Percentiles rank a stretch among this genome's conserved stretches.
These are phyloP conservation scores for Yueomyces sinensis DNA, from an alignment of 805 yeast species.

Conservation along the genomic window DNA sequence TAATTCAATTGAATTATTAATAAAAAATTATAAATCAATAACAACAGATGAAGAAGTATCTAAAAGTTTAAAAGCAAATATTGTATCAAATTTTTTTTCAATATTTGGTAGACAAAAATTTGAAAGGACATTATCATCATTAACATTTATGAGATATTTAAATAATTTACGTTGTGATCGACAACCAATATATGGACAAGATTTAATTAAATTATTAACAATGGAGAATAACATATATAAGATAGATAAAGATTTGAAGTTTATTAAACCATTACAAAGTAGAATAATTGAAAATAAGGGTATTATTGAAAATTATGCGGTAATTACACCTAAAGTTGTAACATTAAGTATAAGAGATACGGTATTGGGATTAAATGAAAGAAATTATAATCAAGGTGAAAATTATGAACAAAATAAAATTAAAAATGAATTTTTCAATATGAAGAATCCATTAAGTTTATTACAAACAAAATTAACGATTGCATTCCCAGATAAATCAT, in stretches of 20 bases:
- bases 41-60: slow-evolving; percentile 3
- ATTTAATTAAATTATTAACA: slow-evolving; percentile 33
- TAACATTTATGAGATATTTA: slow-evolving; percentile 45
- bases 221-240: slow-evolving; percentile 5
- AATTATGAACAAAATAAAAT: slow-evolving; percentile 5
- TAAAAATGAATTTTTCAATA: slow-evolving; percentile 4
- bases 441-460: slow-evolving; percentile 53
- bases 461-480: slow-evolving; percentile 78
- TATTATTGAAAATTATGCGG: slow-evolving; percentile 61
- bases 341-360: slow-evolving; percentile 52
- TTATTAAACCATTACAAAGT: slow-evolving; percentile 29
- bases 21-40: slow-evolving; percentile 7
- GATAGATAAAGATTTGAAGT: slow-evolving; percentile 17
- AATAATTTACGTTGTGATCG: slow-evolving; percentile 54
- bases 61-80: slow-evolving; percentile 14
- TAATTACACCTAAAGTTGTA: slow-evolving; percentile 79
- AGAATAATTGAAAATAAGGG: slow-evolving; percentile 31
- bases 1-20: slow-evolving; percentile 31
- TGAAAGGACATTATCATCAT: slow-evolving; percentile 34
- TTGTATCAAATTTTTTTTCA: slow-evolving; percentile 47
- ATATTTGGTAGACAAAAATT: slow-evolving; percentile 41
- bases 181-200: slow-evolving; percentile 55
- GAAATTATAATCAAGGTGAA: slow-evolving; percentile 12
- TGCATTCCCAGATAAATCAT: slow-evolving; percentile 90
- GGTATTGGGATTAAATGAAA: slow-evolving; percentile 15